These are phyloP conservation scores for Ustilaginoidea virens DNA, from an alignment of 2,329 filamentous ascomycete genomes.

Conservation along the genomic window DNA sequence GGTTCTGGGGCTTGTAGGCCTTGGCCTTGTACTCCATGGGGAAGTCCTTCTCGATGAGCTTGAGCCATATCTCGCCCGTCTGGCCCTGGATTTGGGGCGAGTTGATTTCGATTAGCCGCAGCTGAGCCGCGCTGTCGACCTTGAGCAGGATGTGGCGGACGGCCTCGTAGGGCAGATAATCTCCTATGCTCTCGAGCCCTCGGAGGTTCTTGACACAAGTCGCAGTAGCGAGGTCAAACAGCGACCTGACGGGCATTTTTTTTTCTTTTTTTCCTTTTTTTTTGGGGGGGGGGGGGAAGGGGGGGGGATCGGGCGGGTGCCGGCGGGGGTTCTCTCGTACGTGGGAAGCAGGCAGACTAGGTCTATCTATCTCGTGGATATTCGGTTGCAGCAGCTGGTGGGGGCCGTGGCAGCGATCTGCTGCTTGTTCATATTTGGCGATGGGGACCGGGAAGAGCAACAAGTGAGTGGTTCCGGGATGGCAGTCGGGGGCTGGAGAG, in stretches of 20 bases:
- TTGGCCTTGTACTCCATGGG: constrained; percentile 45
- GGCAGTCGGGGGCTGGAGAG: too few relatives aligned
- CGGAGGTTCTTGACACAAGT: constrained; percentile 38
- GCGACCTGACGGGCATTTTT: constrained; percentile 29
- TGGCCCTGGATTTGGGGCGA: constrained; percentile 62
- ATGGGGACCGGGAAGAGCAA: too few relatives aligned
- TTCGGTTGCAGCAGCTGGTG: too few relatives aligned
- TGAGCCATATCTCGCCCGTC: constrained; percentile 59
- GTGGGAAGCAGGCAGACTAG: too few relatives aligned
- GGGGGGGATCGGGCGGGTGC: too few relatives aligned
- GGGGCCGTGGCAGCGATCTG: too few relatives aligned
- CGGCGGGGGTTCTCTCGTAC: too few relatives aligned
- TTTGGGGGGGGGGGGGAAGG: too few relatives aligned
- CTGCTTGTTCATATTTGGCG: too few relatives aligned
- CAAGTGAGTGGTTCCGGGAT: too few relatives aligned
- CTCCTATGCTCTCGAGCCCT: constrained; percentile 53
- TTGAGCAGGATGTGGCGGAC: constrained; percentile 54
- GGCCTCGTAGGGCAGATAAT: constrained; percentile 47
- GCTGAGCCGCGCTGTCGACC: constrained; percentile 57
- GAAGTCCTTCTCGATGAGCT: constrained; percentile 67
- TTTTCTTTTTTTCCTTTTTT: too few relatives aligned
- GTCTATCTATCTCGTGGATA: too few relatives aligned
- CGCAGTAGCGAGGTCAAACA: constrained; percentile 33
- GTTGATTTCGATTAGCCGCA: constrained; percentile 57
- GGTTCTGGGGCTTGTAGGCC: constrained; percentile 48